phyloP scores from a whole-genome alignment of 2,329 filamentous ascomycete genomes.

The Trichoderma semiorbis region DNA sequence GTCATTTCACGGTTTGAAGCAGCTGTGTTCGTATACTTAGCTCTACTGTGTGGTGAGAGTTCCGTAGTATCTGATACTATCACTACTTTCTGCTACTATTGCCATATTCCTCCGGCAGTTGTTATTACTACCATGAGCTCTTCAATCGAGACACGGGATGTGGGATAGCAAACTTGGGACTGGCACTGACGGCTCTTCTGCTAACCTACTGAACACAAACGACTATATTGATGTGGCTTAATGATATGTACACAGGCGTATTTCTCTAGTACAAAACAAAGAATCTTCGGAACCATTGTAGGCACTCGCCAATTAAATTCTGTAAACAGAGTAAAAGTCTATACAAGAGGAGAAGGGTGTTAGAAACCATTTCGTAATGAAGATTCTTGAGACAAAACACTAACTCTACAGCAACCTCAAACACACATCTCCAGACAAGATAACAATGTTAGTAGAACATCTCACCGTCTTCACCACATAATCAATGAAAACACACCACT shows the following conservation, averaged over 20 bases:
- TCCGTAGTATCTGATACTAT: too few species aligned
- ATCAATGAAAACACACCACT: neutral
- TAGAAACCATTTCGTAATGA: neutral
- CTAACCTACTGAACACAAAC: neutral
- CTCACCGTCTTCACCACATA: neutral
- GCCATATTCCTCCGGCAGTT: too few species aligned
- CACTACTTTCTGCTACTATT: too few species aligned
- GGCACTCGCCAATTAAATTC: too few species aligned
- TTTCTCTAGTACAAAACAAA: too few species aligned
- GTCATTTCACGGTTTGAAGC: neutral
- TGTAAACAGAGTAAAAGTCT: too few species aligned
- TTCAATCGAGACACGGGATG: neutral
- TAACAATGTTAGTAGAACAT: neutral
- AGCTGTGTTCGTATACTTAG: neutral
- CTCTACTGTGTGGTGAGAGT: too few species aligned
- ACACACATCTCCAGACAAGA: neutral
- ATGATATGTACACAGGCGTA: too few species aligned
- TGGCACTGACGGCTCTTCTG: neutral
- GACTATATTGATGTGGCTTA: neutral
- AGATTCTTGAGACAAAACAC: neutral
- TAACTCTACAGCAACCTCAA: neutral
- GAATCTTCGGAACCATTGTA: too few species aligned
- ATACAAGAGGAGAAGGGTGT: too few species aligned
- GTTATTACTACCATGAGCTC: too few species aligned
- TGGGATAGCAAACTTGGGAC: neutral